Evolutionary conservation across 192 early-diverging fungal genomes (phyloP).

Genomic region (Rhizophagus clarus): DNA sequence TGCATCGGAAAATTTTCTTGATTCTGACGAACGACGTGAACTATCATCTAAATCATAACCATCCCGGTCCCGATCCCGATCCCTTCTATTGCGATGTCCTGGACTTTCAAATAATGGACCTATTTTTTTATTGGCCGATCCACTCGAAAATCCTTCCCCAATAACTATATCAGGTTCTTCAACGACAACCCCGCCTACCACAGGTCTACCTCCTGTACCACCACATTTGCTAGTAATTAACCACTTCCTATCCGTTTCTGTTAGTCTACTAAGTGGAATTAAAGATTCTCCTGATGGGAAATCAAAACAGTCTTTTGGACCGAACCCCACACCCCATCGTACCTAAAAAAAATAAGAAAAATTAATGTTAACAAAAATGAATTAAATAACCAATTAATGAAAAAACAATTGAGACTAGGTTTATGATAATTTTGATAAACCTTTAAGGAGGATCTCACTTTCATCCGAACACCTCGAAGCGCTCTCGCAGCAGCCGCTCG

Average conservation of each 20-base stretch:
- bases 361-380: not conserved
- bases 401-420: not conserved
- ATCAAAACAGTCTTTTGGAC: constrained; percentile 48
- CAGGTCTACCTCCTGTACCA: constrained; percentile 38
- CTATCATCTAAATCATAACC: constrained; percentile 1
- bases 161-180: constrained; percentile 46
- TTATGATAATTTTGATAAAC: constrained; percentile 26
- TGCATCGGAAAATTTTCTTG: constrained; percentile 22
- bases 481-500: constrained; percentile 36
- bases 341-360: constrained; percentile 36
- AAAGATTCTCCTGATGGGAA: constrained; percentile 39
- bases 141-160: constrained; percentile 31
- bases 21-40: not conserved
- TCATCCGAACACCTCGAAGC: not conserved
- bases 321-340: constrained; percentile 50
- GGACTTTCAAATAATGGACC: not conserved
- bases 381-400: not conserved
- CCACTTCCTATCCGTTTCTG: constrained; percentile 47
- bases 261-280: constrained; percentile 43
- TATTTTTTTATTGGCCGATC: constrained; percentile 26
- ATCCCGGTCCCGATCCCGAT: not conserved
- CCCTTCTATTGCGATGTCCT: not conserved
- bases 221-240: constrained; percentile 38
- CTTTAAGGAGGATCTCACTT: constrained; percentile 12
- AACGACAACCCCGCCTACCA: constrained; percentile 44